Base-by-base conservation (phyloP, 2,329 filamentous ascomycete genomes). In the Pyricularia grisea region DNA sequence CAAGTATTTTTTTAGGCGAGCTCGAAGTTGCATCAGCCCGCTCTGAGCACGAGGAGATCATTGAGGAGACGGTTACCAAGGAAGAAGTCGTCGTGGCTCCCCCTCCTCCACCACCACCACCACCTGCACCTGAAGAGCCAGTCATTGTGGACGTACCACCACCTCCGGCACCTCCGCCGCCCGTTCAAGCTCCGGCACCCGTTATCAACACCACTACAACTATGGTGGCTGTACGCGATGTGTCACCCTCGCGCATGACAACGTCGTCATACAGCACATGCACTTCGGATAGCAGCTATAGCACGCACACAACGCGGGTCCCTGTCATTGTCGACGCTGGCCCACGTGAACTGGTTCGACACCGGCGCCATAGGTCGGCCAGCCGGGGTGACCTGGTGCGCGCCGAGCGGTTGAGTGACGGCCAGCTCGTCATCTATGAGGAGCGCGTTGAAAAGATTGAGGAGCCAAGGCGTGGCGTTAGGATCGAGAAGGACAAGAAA, bases 401-500 rank as follows among this genome's bases (percentile, higher is more conserved):
- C 63, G 83, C 86, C 33, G 86, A 89, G 75, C 81, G 86, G 28
- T 78, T 87, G 67, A 84, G 84, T 31, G 86, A 88, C 68, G 89
- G 86, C 65, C 84, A 88, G 72, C 76, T 92, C 42, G 83, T 92
- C 65, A 78, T 92, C 63, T 90, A 88, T 71, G 84, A 88, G 79
- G 84, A 89, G 73, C 77, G 82, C 74, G 78, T 88, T 72, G 85
- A 88, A 78, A 82, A 79, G 74, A 77, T 87, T 67, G 81, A 85
- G 72, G 83, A 85, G 74, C 81, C 82, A 66, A 80, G 80, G 75
- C 85, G 81, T 77, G 86, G 86, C 68, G 82, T 91, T 72, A 84
- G 90, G 74, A 88, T 97, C 75, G 91, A 93, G 81, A 93, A 91
- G 84, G 93, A 97, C 82, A 90, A 90, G 84, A 95, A 92, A 93